Conservation (phyloP, 352 stramenopile species). For the Phytophthora colocasiae region DNA sequence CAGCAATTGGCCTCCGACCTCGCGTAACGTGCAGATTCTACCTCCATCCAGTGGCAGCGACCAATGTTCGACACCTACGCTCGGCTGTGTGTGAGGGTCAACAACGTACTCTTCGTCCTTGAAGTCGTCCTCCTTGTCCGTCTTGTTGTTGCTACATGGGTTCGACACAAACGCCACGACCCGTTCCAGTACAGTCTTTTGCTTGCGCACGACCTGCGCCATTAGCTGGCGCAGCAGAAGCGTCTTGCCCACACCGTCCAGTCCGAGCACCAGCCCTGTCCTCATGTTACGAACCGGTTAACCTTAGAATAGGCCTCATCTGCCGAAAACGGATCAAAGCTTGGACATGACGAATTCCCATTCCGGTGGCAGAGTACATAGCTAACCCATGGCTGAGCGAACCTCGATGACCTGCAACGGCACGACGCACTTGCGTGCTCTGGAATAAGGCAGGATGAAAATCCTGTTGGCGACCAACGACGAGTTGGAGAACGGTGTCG, state of each 20-base stretch:
- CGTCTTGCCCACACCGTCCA: conserved; percentile 78
- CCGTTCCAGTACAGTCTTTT: conserved; percentile 49
- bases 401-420: neutral
- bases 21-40: conserved; percentile 51
- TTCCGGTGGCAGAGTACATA: too few species aligned
- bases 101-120: conserved; percentile 31
- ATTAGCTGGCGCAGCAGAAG: conserved; percentile 70
- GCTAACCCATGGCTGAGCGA: neutral
- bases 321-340: too few species aligned
- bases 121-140: conserved; percentile 9
- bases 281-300: conserved; percentile 42
- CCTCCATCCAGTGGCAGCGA: conserved; percentile 48
- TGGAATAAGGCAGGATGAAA: conserved; percentile 15
- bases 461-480: conserved; percentile 20
- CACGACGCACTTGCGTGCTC: conserved; percentile 14
- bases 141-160: conserved; percentile 17
- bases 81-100: conserved; percentile 58
- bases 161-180: conserved; percentile 40
- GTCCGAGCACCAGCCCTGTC: conserved; percentile 63
- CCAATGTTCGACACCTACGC: conserved; percentile 71
- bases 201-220: conserved; percentile 48
- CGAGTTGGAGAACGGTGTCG: neutral
- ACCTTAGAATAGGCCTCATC: conserved; percentile 23
- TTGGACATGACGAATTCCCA: too few species aligned
- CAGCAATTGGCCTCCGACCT: conserved; percentile 72